Evolutionary conservation across 2,329 filamentous ascomycete genomes (phyloP).

Genomic region (Cladosporium sp.): DNA sequence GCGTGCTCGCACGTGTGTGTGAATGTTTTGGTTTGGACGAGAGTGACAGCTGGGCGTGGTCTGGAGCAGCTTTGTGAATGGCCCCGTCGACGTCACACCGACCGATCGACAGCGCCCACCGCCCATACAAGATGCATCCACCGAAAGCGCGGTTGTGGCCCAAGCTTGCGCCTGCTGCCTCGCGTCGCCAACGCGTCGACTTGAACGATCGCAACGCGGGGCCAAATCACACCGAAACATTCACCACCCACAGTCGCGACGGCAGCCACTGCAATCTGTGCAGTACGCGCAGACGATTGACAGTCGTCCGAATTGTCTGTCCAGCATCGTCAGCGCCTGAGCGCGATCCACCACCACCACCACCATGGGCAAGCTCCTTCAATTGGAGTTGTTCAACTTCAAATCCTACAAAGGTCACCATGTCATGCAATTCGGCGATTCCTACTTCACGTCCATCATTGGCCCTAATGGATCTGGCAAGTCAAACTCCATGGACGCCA

Average conservation of each 20-base stretch:
- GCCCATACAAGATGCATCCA: too few relatives aligned
- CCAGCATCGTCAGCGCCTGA: not conserved
- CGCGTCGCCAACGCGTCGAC: slow-evolving; percentile 2
- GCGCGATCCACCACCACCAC: slow-evolving; percentile 13
- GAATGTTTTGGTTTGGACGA: not conserved
- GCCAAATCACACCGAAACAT: not conserved
- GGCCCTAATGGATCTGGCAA: slow-evolving; percentile 99
- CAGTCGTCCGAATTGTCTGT: not conserved
- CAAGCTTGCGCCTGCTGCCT: not conserved
- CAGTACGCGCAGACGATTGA: not conserved
- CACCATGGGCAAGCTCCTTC: slow-evolving; percentile 92
- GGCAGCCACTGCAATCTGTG: not conserved
- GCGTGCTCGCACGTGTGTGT: not conserved
- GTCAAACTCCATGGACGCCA: slow-evolving; percentile 99
- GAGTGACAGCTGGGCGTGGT: slow-evolving; percentile 1
- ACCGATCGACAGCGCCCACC: not conserved
- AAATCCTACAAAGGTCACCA: slow-evolving; percentile 99
- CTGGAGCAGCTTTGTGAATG: not conserved
- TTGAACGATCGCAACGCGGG: slow-evolving; percentile 10
- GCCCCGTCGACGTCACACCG: not conserved
- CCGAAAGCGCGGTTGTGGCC: not conserved
- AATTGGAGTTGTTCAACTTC: slow-evolving; percentile 96
- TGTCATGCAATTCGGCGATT: slow-evolving; percentile 89
- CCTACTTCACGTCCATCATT: slow-evolving; percentile 98
- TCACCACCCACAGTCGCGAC: not conserved